Base-by-base conservation (phyloP, 768 basidiomycete genomes). In the Boletus tomentosulus region DNA sequence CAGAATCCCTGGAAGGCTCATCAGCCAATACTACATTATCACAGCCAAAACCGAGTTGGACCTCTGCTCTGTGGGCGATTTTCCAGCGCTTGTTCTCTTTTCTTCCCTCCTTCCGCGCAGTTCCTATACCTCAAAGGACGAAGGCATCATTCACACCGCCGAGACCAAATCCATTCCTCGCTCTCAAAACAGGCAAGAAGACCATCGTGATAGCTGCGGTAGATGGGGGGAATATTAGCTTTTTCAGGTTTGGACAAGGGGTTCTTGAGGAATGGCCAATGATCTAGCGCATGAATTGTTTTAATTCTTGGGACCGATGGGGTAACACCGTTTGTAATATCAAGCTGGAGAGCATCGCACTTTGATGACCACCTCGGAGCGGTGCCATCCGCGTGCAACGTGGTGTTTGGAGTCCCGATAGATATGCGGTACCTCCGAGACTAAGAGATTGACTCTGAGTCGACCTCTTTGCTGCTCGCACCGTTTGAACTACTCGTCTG, bases 241-340 rank as follows among this genome's bases (percentile, higher is more conserved):
- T 97, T 76, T 89, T 92, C 72, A 76, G 89, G 50, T 93, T 98
- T 59, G 85, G 87, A 7, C 79, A 93, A 64, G 90, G 92, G 0
- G 83, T 77, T 9, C 98, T 98, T 67, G 84, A 81, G 50, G 89
- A 92, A 61, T 86, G 87, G 82, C 85, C 90, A 0, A 89, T 93
- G 85, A 35, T 50, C 16, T 68, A 66, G 54, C 5, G 25, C 24
- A 22, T 46, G 4, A 12, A 0, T 27, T 48, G 25, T 27, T 12
- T 41, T 24, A 41, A 9, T 22, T 19, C 22, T 41, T 41, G 39
- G n/a, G n/a, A n/a, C n/a, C n/a, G n/a, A n/a, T n/a, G n/a, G n/a
- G n/a, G n/a, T n/a, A n/a, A n/a, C n/a, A n/a, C n/a, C n/a, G n/a
- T n/a, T n/a, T n/a, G n/a, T n/a, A n/a, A n/a, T n/a, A n/a, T n/a